These are phyloP conservation scores for Fagus crenata DNA, from an alignment of 306 rosid species.

Conservation along the genomic window DNA sequence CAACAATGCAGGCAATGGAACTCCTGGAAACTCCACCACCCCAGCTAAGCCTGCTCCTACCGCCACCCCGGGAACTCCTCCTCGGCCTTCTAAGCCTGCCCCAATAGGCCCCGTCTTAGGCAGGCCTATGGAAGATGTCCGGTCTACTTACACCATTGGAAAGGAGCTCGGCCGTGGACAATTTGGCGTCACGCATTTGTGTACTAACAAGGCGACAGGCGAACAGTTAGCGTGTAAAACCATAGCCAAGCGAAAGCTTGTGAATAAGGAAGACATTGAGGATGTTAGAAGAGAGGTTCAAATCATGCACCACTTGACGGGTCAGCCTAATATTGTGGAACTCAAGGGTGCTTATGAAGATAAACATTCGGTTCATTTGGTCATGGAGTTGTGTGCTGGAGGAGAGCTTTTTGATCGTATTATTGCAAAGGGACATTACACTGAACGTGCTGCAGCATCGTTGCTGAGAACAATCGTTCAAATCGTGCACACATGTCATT, in stretches of 20 bases:
- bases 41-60: slow-evolving; percentile 32
- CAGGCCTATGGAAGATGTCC: slow-evolving; percentile 84
- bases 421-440: slow-evolving; percentile 92
- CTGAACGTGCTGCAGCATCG: slow-evolving; percentile 87
- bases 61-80: slow-evolving; percentile 31
- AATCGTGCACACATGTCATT: slow-evolving; percentile 88
- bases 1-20: not conserved
- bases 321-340: slow-evolving; percentile 81
- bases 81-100: slow-evolving; percentile 35
- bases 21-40: not conserved
- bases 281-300: slow-evolving; percentile 95
- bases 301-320: slow-evolving; percentile 90
- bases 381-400: slow-evolving; percentile 94
- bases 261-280: slow-evolving; percentile 73
- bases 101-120: slow-evolving; percentile 70
- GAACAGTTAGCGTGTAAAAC: slow-evolving; percentile 87
- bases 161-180: slow-evolving; percentile 95
- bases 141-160: slow-evolving; percentile 54
- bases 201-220: slow-evolving; percentile 71
- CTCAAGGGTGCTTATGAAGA: slow-evolving; percentile 90
- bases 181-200: slow-evolving; percentile 82
- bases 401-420: slow-evolving; percentile 94
- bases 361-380: slow-evolving; percentile 83
- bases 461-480: slow-evolving; percentile 81
- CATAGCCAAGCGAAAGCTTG: slow-evolving; percentile 87